Evolutionary conservation across 176 grass and related monocot species (phyloP).

Genomic region (Coix lacrymajobi): DNA sequence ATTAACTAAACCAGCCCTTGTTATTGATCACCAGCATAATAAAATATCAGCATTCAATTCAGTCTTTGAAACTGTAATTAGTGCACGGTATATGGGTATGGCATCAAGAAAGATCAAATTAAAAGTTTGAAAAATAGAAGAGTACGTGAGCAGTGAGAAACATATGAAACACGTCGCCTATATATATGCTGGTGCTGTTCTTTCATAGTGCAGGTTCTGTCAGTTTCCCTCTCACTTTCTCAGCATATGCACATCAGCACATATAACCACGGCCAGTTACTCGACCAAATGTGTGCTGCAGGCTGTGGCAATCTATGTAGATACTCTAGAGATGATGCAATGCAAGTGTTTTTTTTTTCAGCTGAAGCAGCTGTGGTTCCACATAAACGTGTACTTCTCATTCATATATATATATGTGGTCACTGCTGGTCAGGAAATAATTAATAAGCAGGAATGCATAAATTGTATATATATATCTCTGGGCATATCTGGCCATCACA

Average conservation of each 20-base stretch:
- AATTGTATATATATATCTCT: background rate
- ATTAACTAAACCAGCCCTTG: background rate
- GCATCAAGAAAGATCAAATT: background rate
- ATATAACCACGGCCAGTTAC: background rate
- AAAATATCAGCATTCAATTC: background rate
- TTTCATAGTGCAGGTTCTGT: background rate
- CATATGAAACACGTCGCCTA: background rate
- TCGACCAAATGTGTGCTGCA: background rate
- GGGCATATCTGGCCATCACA: background rate
- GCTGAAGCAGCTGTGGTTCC: background rate
- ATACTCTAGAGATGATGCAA: background rate
- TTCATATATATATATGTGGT: too few species aligned
- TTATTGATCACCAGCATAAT: background rate
- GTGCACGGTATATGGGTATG: too few species aligned
- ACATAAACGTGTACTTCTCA: background rate
- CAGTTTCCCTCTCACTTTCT: background rate
- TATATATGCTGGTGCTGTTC: background rate
- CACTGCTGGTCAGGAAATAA: background rate
- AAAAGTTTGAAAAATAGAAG: background rate
- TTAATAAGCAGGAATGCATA: background rate
- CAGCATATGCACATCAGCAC: too few species aligned
- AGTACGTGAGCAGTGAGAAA: background rate
- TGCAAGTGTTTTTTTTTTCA: background rate
- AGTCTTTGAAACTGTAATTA: background rate
- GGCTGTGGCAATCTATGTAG: background rate